Evolutionary conservation across 2,329 filamentous ascomycete genomes (phyloP).

Genomic region (Epichloe hybrida): DNA sequence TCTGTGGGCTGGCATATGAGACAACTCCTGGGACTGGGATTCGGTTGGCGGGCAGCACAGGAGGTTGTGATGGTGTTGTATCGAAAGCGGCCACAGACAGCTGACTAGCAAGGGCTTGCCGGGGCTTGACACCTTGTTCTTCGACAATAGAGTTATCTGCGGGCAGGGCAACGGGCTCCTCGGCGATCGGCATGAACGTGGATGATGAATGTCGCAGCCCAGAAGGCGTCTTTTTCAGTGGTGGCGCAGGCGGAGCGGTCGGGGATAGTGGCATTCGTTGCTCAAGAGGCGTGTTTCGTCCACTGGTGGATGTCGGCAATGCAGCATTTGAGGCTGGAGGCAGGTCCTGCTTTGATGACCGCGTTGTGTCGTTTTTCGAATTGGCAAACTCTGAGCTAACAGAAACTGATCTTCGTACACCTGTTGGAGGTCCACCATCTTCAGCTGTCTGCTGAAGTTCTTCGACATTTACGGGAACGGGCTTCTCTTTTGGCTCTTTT

Average conservation of each 20-base stretch:
- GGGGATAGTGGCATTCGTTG: background rate
- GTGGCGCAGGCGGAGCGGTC: background rate
- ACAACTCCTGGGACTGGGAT: constrained; percentile 30
- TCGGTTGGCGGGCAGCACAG: constrained; percentile 3
- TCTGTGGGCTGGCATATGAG: constrained; percentile 39
- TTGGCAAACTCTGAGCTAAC: constrained; percentile 13
- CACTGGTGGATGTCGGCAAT: background rate
- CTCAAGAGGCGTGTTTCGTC: constrained; percentile 1
- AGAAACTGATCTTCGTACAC: constrained; percentile 17
- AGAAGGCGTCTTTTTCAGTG: constrained; percentile 15
- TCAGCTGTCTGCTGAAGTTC: constrained; percentile 52
- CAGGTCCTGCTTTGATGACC: constrained; percentile 12
- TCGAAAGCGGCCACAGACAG: constrained; percentile 12
- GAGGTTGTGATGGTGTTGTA: constrained; percentile 2
- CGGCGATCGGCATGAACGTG: constrained; percentile 28
- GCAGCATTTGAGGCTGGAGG: constrained; percentile 7
- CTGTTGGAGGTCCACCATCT: constrained; percentile 28
- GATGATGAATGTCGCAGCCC: constrained; percentile 6
- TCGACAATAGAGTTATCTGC: constrained; percentile 7
- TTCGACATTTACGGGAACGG: constrained; percentile 48
- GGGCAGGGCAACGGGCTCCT: constrained; percentile 21
- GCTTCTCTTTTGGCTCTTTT: constrained; percentile 28
- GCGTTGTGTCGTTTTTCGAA: constrained; percentile 5
- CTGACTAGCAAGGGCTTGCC: constrained; percentile 7
- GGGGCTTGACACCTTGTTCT: constrained; percentile 4